These are phyloP conservation scores for Pseudogymnoascus sp. DNA, from an alignment of 2,329 filamentous ascomycete species.

Conservation along the genomic window DNA sequence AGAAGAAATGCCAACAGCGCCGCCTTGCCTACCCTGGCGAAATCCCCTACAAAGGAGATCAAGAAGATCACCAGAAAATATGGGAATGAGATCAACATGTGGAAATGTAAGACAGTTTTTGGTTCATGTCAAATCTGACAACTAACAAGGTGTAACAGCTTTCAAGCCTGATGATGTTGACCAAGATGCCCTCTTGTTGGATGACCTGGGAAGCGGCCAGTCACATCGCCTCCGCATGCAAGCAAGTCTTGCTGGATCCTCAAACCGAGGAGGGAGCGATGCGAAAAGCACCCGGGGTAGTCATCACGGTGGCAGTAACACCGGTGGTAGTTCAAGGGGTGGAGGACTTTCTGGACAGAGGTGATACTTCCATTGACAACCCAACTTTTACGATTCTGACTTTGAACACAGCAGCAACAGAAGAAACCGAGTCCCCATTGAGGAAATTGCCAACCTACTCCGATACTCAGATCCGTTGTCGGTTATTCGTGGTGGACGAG, in stretches of 20 bases:
- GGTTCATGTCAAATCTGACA: too few species aligned
- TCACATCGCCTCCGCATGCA: constrained; percentile 8
- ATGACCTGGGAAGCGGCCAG: constrained; percentile 6
- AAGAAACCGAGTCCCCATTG: background rate
- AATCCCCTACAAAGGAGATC: background rate
- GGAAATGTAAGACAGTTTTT: background rate
- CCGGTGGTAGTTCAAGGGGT: background rate
- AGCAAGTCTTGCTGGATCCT: background rate
- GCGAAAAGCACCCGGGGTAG: background rate
- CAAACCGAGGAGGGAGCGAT: background rate
- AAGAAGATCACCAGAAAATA: background rate
- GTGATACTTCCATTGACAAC: background rate
- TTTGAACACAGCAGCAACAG: background rate
- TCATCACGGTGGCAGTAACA: background rate
- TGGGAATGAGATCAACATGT: background rate
- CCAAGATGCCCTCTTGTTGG: constrained; percentile 3
- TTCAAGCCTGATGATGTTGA: constrained; percentile 8
- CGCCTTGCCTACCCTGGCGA: background rate
- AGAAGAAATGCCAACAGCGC: background rate
- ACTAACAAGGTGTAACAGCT: background rate
- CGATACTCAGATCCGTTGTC: background rate
- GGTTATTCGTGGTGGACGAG: background rate
- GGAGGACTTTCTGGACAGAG: background rate
- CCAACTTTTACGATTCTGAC: background rate
- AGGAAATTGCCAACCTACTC: constrained; percentile 2